Evolutionary conservation across 2,329 filamentous ascomycete species (phyloP).

Genomic region (Phialophora verrucosa): DNA sequence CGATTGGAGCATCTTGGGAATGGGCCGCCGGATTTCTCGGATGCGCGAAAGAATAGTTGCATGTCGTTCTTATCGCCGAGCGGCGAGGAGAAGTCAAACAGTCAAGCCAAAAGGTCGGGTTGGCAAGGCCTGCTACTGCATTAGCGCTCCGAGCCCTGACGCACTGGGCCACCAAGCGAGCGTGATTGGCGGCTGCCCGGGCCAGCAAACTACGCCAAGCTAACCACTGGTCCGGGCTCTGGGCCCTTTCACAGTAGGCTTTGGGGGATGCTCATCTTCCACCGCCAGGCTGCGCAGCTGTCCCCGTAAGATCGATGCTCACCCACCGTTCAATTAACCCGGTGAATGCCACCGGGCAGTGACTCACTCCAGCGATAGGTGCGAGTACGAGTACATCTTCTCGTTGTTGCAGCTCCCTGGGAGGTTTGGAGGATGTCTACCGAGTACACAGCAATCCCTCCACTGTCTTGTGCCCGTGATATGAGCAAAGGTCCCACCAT

Average conservation of each 20-base stretch:
- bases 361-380: neutral
- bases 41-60: constrained; percentile 32
- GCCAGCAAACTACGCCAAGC: neutral
- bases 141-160: constrained; percentile 11
- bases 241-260: neutral
- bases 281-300: neutral
- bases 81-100: neutral
- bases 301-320: neutral
- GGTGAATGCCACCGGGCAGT: neutral
- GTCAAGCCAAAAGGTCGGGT: constrained; percentile 3
- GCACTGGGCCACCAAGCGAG: neutral
- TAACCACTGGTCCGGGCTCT: neutral
- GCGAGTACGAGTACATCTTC: neutral
- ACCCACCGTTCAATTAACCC: neutral
- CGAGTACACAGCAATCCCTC: neutral
- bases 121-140: constrained; percentile 24
- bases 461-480: neutral
- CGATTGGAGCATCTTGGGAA: constrained; percentile 12
- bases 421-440: neutral
- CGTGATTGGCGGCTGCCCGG: constrained; percentile 11
- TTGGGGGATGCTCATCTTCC: neutral
- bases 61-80: constrained; percentile 28
- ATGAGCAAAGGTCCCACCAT: neutral
- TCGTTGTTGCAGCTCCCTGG: neutral
- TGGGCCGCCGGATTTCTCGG: constrained; percentile 34